Percentiles rank a stretch among this genome's conserved stretches.
These are phyloP conservation scores for Lignosus rhinocerotis DNA, from an alignment of 1,284 basidiomycete species.

Conservation along the genomic window DNA sequence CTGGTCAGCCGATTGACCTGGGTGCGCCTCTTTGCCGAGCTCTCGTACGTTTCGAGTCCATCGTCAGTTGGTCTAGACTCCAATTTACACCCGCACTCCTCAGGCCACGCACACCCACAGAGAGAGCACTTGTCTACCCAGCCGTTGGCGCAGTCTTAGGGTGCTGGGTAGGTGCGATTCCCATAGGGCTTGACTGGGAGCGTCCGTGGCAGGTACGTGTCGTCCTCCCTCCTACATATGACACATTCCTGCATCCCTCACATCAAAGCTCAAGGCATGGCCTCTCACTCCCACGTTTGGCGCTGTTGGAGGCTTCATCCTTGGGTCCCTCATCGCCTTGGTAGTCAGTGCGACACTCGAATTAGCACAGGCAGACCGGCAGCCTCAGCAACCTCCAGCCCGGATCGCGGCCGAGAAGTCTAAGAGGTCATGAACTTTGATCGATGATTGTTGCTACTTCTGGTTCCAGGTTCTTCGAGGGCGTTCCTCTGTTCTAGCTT, in stretches of 20 bases:
- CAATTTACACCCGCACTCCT: not conserved
- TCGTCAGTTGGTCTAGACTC: not conserved
- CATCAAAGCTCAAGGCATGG: constrained; percentile 55
- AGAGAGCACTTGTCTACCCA: constrained; percentile 81
- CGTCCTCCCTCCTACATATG: not conserved
- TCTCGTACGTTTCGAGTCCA: constrained; percentile 53
- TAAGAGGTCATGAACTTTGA: constrained; percentile 10
- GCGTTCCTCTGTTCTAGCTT: not conserved
- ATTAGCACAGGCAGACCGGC: constrained; percentile 40
- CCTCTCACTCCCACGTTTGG: constrained; percentile 77
- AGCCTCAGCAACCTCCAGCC: constrained; percentile 6
- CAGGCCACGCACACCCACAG: constrained; percentile 67
- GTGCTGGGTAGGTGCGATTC: constrained; percentile 78
- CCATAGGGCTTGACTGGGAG: constrained; percentile 93
- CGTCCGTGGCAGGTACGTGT: constrained; percentile 86
- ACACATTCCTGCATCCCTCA: not conserved
- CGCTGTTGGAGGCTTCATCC: constrained; percentile 67
- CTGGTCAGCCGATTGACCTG: constrained; percentile 56
- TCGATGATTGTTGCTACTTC: not conserved
- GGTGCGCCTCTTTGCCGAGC: constrained; percentile 77
- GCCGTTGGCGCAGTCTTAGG: constrained; percentile 72
- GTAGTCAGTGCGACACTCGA: constrained; percentile 45
- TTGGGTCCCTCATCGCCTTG: constrained; percentile 61
- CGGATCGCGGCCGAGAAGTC: not conserved
- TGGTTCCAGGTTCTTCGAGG: not conserved